Conservation (phyloP, 2,329 filamentous ascomycete species). For the Coniochaeta sp. region DNA sequence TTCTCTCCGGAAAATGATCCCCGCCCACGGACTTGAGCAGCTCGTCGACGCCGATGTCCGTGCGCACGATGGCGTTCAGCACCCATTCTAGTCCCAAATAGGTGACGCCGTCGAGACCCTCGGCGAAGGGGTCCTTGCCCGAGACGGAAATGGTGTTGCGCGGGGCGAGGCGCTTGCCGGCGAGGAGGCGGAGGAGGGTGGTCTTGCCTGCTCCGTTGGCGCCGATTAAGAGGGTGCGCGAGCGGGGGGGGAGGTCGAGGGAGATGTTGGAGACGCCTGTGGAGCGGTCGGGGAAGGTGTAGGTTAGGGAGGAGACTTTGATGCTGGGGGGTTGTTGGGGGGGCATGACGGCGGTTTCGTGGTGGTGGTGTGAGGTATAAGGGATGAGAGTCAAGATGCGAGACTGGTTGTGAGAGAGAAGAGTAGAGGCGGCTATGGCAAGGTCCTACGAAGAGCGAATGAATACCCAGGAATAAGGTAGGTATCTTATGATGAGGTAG, state of each 20-base stretch:
- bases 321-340: constrained; percentile 50
- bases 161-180: constrained; percentile 89
- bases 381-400: too few species aligned
- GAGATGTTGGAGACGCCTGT: constrained; percentile 69
- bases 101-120: constrained; percentile 85
- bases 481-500: too few species aligned
- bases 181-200: constrained; percentile 86
- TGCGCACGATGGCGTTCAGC: constrained; percentile 90
- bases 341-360: constrained; percentile 22
- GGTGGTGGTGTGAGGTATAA: neutral
- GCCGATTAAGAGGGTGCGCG: constrained; percentile 85
- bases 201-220: constrained; percentile 98
- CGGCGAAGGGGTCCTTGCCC: constrained; percentile 85
- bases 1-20: constrained; percentile 69
- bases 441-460: too few species aligned
- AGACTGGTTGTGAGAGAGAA: too few species aligned
- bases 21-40: constrained; percentile 82
- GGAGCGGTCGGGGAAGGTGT: constrained; percentile 80
- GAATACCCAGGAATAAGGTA: too few species aligned
- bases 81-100: constrained; percentile 99
- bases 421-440: too few species aligned
- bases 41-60: constrained; percentile 85
- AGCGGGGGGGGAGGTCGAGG: constrained; percentile 72
- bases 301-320: constrained; percentile 68
- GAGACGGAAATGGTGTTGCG: constrained; percentile 66